Percentiles rank a stretch among this genome's conserved stretches.
These are phyloP conservation scores for Chlorella variabilis DNA, from an alignment of 163 green algal genomes.

Conservation along the genomic window DNA sequence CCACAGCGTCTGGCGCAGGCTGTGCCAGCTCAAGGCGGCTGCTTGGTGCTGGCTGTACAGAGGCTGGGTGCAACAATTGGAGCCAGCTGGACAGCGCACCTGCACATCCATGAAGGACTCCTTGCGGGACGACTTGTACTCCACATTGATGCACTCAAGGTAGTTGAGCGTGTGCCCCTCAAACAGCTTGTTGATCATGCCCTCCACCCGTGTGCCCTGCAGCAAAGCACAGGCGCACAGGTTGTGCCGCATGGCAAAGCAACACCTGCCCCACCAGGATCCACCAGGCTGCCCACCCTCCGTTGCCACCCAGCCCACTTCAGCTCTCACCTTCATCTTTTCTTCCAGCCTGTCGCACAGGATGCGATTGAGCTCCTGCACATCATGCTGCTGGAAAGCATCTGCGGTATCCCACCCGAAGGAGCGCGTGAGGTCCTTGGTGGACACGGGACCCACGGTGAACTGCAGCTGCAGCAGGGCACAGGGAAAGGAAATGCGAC, in stretches of 20 bases:
- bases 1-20: too few relatives aligned
- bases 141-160: conserved; percentile 95
- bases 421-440: conserved; percentile 95
- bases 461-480: conserved; percentile 86
- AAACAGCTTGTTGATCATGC: conserved; percentile 93
- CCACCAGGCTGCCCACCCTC: too few relatives aligned
- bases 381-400: conserved; percentile 98
- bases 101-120: conserved; percentile 93
- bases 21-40: too few relatives aligned
- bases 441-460: conserved; percentile 79
- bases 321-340: conserved; percentile 93
- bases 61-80: too few relatives aligned
- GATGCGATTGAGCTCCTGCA: conserved; percentile 95
- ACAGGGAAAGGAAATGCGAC: too few relatives aligned
- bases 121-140: conserved; percentile 88
- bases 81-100: too few relatives aligned
- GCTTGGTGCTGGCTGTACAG: too few relatives aligned
- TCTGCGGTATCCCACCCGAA: conserved; percentile 97
- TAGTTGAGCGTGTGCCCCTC: conserved; percentile 93
- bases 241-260: not conserved
- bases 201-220: conserved; percentile 92
- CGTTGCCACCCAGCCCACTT: not conserved
- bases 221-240: not conserved
- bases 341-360: conserved; percentile 97
- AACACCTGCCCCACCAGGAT: too few relatives aligned